Evolutionary conservation across 129 eudicot genomes (phyloP), one percentile per base, ranked within the genome.

Genomic region (Erigeron canadensis): DNA sequence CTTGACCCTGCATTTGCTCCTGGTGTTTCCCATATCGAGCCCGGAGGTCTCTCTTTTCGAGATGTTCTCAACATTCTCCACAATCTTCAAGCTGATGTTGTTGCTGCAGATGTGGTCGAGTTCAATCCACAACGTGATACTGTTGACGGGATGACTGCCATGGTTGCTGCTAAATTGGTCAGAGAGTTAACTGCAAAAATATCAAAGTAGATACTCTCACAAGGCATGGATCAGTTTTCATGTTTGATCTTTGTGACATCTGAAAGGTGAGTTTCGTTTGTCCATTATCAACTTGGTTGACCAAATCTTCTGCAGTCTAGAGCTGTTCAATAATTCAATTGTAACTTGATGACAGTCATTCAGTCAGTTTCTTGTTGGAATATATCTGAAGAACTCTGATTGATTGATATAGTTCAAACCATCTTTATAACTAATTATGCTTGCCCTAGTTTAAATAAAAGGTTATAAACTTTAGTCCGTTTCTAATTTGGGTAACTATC

Each of bases 1-100:
- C 90, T 93, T 19, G 98, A 93, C 81, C 98, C 98, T 65, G 96
- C 96, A 74, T 89, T 93, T 80, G 98, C 98, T 23, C 98, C 96
- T 5, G 98, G 98, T 19, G 96, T 93, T 46, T 93, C 96, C 55
- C 98, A 93, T 81, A 85, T 93, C 38, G 98, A 93, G 75, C 90
- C 98, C 0, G 98, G 98, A 56, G 98, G 98, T 59, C 96, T 93
- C 18, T 89, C 96, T 2, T 93, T 93, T 77, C 80, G 98, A 7
- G 98, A 93, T 22, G 92, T 89, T 62, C 88, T 89, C 54, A 89
- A 93, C 80, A 93, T 93, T 17, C 87, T 93, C 70, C 98, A 93
- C 77, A 93, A 93, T 77, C 96, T 89, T 72, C 81, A 87, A 82
- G 98, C 84, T 18, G 92, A 93, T 79, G 86, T 93, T 68, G 96